Base-by-base conservation (phyloP, 129 eudicot genomes). In the Arctium lappa region DNA sequence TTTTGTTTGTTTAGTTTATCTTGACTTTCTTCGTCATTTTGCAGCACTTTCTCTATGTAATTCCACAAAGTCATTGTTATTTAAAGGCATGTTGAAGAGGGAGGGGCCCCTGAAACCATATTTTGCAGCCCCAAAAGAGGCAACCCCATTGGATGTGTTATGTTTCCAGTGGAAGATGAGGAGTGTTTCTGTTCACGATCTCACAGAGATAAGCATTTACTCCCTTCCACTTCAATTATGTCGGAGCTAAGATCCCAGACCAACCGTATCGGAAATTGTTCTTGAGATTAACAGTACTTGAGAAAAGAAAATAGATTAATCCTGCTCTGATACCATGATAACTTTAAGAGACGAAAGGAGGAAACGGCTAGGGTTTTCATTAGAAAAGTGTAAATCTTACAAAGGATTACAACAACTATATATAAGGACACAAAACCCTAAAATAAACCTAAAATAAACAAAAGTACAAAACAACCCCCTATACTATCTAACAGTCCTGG, bases 21-120 rank as follows among this genome's bases (percentile, higher is more conserved):
- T 74, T 79, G 84, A 85, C 87, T 63, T 88, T 32, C 74, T 42
- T 86, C 78, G 80, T 90, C 85, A 86, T 85, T 80, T 76, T 83
- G 91, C 92, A 93, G 95, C 84, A 93, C 97, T 33, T 93, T 93
- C 82, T 93, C 89, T 83, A 93, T 85, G 88, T 90, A 92, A 84
- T 92, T 89, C 82, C 98, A 90, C 87, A 86, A 90, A 86, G 91
- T 87, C 84, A 82, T 88, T 79, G 95, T 82, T 65, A 86, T 79
- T 79, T 87, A 90, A 78, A 85, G 88, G 80, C 88, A 73, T 79
- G 86, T 77, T 91, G 86, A 80, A 88, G 36, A 86, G 85, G 77
- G 80, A 80, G 66, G 86, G 88, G 27, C 84, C 87, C 72, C 87
- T 32, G 81, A 90, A 86, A 91, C 94, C 72, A 75, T 89, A 56